Evolutionary conservation across 495 filamentous ascomycete species (phyloP), one percentile per base, ranked within the genome.

Genomic region (Penicillium taxi): DNA sequence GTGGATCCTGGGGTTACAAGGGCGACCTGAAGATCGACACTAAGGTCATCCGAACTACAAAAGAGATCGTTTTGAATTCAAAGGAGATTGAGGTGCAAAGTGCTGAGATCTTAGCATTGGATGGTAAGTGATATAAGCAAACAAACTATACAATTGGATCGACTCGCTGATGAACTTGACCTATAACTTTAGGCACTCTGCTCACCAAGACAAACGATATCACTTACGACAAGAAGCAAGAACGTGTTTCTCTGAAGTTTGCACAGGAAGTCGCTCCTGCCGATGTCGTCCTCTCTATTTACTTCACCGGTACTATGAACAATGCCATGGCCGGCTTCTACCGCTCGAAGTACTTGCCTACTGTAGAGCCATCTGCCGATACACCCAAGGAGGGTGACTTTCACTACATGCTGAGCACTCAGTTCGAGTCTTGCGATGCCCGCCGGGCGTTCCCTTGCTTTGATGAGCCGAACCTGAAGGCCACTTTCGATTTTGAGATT

Each of bases 301-400:
- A 80, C 9, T 98, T 94, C 59, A 73, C 78, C 14, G 91, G 91
- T 23, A 80, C 69, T 21, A 82, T 96, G 64, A 98, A 96, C 69
- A 85, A 89, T 52, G 78, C 83, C 45, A 94, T 96, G 88, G 82
- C 85, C 25, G 91, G 91, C 15, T 96, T 98, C 69, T 96, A 95
- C 60, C 82, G 91, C 40, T 88, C 83, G 39, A 86, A 86, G 64
- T 98, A 96, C 58, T 94, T 86, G 68, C 84, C 91, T 6, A 66
- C 72, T 12, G 82, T 70, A 11, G 61, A 80, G 9, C 71, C 83
- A 0, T 71, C 79, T 18, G 58, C 74, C 11, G 84, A 84, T 18
- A 86, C 88, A 1, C 80, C 86, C 9, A 80, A 72, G 53, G 84
- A 91, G 32, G 74, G 68, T 9, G 83, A 91, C 26, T 81, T 80